phyloP scores from a whole-genome alignment of 768 basidiomycete species.

The Dioszegia crocea region DNA sequence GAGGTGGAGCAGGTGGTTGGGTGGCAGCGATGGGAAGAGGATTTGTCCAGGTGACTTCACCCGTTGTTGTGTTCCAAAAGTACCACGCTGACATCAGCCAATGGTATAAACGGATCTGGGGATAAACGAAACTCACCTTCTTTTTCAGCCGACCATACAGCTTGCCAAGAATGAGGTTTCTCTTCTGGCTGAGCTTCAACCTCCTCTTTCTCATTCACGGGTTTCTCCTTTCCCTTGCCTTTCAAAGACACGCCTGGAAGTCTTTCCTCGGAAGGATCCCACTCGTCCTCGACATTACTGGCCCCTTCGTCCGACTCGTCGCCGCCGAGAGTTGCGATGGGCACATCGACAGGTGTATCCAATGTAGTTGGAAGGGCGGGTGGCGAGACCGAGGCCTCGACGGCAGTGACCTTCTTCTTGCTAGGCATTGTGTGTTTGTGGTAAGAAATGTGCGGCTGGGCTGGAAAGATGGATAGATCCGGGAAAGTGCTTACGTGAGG shows the following conservation, averaged over 20 bases:
- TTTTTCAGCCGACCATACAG: slow-evolving; percentile 47
- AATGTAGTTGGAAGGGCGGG: slow-evolving; percentile 23
- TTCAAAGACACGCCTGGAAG: slow-evolving; percentile 17
- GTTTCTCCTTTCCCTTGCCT: slow-evolving; percentile 22
- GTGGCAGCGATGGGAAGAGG: slow-evolving; percentile 28
- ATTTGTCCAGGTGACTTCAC: slow-evolving; percentile 48
- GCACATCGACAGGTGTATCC: slow-evolving; percentile 16
- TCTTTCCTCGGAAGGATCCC: slow-evolving; percentile 32
- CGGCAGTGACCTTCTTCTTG: slow-evolving; percentile 8
- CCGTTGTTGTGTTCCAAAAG: slow-evolving; percentile 47
- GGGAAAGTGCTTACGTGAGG: too few species aligned
- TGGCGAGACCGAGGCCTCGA: slow-evolving; percentile 22
- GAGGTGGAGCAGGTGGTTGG: slow-evolving; percentile 13
- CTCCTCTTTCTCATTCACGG: neutral
- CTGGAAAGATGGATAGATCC: too few species aligned
- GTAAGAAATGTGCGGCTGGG: too few species aligned
- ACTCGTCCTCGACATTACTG: slow-evolving; percentile 30
- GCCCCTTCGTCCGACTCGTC: slow-evolving; percentile 17
- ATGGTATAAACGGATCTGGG: neutral
- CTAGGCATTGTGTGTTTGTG: neutral
- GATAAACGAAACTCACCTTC: slow-evolving; percentile 39
- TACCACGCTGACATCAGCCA: slow-evolving; percentile 38
- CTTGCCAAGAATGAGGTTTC: slow-evolving; percentile 44
- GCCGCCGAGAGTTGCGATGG: slow-evolving; percentile 19
- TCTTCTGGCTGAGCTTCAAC: neutral